Percentiles rank a stretch among this genome's conserved stretches.
phyloP scores from a whole-genome alignment of 371 early-diverging fungal species.

The Actinomortierella wolfii region DNA sequence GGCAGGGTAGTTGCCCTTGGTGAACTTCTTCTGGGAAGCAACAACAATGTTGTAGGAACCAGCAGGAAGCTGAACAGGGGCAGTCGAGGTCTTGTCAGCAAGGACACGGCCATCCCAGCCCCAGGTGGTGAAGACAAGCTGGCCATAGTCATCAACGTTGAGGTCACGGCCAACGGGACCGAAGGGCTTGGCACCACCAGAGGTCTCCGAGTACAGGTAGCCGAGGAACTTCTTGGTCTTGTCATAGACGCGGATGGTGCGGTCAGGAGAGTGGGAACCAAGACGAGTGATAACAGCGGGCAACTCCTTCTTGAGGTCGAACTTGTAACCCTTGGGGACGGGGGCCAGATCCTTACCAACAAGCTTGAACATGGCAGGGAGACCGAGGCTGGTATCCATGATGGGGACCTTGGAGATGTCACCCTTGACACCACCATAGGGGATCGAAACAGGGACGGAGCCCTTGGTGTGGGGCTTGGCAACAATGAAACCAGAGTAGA shows the following conservation, averaged over 20 bases:
- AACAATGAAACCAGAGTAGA: constrained; percentile 46
- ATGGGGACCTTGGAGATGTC: constrained; percentile 54
- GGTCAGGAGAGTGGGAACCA: constrained; percentile 35
- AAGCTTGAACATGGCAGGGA: constrained; percentile 12
- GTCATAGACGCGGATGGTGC: constrained; percentile 25
- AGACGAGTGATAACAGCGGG: constrained; percentile 25
- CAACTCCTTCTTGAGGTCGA: constrained; percentile 16
- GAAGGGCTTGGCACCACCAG: constrained; percentile 9
- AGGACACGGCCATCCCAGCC: constrained; percentile 25
- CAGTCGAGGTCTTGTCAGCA: constrained; percentile 10
- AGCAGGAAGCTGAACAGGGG: constrained; percentile 5
- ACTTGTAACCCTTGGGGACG: constrained; percentile 13
- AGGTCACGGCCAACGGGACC: constrained; percentile 12
- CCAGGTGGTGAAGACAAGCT: constrained; percentile 10
- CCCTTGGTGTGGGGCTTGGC: constrained; percentile 36
- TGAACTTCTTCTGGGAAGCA: constrained; percentile 39
- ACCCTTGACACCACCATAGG: constrained; percentile 63
- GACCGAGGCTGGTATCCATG: constrained; percentile 41
- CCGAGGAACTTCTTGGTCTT: constrained; percentile 16
- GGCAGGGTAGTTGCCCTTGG: constrained; percentile 37
- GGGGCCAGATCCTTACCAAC: constrained; percentile 6
- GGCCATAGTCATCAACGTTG: constrained; percentile 14
- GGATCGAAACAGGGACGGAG: constrained; percentile 46
- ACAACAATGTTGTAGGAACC: constrained; percentile 29
- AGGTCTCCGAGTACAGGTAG: constrained; percentile 13